Conservation (phyloP, 148 eudicot genomes). For the Heliosperma pusillum region DNA sequence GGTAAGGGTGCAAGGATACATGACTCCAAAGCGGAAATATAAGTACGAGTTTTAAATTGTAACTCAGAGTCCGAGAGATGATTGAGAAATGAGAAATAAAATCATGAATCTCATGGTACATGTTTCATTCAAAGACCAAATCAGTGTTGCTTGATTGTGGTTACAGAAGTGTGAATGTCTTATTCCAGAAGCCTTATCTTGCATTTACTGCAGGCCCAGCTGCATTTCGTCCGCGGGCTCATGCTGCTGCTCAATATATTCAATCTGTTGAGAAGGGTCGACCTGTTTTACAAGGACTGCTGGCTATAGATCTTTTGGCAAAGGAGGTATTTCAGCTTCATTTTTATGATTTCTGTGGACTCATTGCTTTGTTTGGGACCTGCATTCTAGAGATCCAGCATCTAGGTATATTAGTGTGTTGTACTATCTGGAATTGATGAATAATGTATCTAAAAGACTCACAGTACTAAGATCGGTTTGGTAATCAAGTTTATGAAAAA, state of each 20-base stretch:
- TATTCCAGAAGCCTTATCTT: conserved; percentile 12
- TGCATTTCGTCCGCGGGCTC: conserved; percentile 98
- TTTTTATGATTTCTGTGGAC: conserved; percentile 16
- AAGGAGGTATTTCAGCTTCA: conserved; percentile 65
- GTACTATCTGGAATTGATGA: not conserved
- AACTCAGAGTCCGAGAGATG: not conserved
- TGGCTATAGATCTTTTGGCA: conserved; percentile 89
- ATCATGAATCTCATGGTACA: not conserved
- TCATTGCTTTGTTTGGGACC: not conserved
- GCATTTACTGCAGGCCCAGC: conserved; percentile 72
- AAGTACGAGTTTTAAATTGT: not conserved
- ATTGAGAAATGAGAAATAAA: not conserved
- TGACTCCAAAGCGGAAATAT: not conserved
- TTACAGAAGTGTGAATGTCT: conserved; percentile 10
- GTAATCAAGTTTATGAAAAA: not conserved
- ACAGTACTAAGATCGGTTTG: not conserved
- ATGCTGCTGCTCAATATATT: conserved; percentile 62
- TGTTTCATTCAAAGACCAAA: not conserved
- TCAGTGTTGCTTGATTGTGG: not conserved
- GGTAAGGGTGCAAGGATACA: not conserved
- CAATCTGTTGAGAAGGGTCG: conserved; percentile 84
- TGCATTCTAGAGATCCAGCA: conserved; percentile 9
- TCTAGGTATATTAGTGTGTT: not conserved
- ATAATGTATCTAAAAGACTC: not conserved
- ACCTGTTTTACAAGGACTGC: conserved; percentile 87